phyloP scores from a whole-genome alignment of 805 yeast species.

The Yamadazyma nakazawae region DNA sequence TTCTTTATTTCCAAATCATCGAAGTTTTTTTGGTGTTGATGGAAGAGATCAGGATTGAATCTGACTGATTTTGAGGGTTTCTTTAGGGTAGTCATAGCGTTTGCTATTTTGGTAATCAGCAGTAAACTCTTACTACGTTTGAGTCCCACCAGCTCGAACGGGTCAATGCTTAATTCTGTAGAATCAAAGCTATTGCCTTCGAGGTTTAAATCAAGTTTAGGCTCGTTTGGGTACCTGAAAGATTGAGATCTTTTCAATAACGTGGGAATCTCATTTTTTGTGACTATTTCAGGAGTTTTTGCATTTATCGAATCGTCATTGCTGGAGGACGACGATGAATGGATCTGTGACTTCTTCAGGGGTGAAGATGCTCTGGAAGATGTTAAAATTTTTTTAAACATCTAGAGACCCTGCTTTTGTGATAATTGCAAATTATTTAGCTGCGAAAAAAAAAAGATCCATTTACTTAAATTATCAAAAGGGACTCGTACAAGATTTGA shows the following conservation, averaged over 20 bases:
- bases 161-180: constrained; percentile 20
- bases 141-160: constrained; percentile 17
- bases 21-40: background rate
- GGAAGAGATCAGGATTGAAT: constrained; percentile 4
- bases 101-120: constrained; percentile 8
- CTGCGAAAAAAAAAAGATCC: constrained; percentile 7
- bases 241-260: constrained; percentile 5
- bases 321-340: background rate
- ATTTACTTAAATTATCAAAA: no score
- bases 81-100: constrained; percentile 5
- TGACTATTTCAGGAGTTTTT: constrained; percentile 1
- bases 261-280: constrained; percentile 4
- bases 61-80: constrained; percentile 5
- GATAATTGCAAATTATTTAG: constrained; percentile 2
- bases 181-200: constrained; percentile 1
- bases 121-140: constrained; percentile 16
- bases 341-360: background rate
- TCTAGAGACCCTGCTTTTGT: background rate
- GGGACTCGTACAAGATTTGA: no score
- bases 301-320: background rate
- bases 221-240: constrained; percentile 3
- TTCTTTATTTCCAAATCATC: background rate
- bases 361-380: background rate
- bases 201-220: background rate
- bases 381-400: constrained; percentile 3